These are phyloP conservation scores for Cryptococcus sp. DNA, from an alignment of 1,284 basidiomycete genomes.

Conservation along the genomic window DNA sequence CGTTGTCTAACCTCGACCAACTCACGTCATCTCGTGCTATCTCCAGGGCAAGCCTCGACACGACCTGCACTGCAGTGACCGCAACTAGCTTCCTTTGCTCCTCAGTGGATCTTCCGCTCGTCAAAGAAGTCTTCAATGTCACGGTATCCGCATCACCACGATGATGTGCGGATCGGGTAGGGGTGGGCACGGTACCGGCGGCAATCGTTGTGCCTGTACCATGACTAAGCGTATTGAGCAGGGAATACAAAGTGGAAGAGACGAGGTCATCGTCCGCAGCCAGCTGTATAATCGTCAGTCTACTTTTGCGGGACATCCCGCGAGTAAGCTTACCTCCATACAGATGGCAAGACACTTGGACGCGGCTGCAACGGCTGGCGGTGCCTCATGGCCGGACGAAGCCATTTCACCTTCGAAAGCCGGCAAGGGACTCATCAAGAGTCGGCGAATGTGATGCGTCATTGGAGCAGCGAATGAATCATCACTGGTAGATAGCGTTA, in stretches of 20 bases:
- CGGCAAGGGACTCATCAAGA: conserved; percentile 82
- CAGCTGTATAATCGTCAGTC: conserved; percentile 57
- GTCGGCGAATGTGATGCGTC: conserved; percentile 78
- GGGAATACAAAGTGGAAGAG: conserved; percentile 93
- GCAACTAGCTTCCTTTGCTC: conserved; percentile 82
- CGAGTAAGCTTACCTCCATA: conserved; percentile 64
- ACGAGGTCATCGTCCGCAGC: conserved; percentile 86
- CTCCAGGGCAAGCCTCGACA: conserved; percentile 78
- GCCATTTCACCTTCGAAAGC: conserved; percentile 85
- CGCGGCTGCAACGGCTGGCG: conserved; percentile 73
- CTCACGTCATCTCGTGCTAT: conserved; percentile 75
- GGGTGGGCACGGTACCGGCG: conserved; percentile 30
- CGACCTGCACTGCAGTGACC: conserved; percentile 86
- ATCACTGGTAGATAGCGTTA: conserved; percentile 60
- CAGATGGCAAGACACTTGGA: conserved; percentile 88
- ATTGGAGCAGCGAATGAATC: conserved; percentile 74
- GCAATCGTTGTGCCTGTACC: conserved; percentile 61
- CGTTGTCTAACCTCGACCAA: conserved; percentile 3
- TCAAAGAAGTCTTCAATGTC: conserved; percentile 22
- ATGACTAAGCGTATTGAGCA: conserved; percentile 87
- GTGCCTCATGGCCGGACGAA: conserved; percentile 37
- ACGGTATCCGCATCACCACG: conserved; percentile 9
- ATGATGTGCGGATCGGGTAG: conserved; percentile 11
- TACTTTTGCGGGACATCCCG: neutral
- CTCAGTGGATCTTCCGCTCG: conserved; percentile 59